Evolutionary conservation across 2,329 filamentous ascomycete genomes (phyloP), one percentile per base, ranked within the genome.

Genomic region (Monilinia vaccinii-corymbosi): DNA sequence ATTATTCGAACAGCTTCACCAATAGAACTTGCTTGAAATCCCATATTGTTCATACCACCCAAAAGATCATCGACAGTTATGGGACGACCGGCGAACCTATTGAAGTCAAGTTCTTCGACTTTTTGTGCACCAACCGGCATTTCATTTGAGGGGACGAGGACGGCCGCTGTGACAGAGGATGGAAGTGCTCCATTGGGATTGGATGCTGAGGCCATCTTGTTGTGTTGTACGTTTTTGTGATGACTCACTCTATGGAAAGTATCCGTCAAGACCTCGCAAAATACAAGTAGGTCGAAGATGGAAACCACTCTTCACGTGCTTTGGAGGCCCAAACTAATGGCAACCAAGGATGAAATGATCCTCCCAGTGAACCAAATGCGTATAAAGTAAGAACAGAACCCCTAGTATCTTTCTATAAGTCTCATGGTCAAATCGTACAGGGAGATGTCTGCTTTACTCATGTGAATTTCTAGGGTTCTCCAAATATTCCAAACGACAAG

Each of bases 81-180:
- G 63, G 87, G 83, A 60, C 82, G 81, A 42, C 84, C 81, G 61
- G 84, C 85, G 74, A 91, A 83, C 56, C 87, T 80, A 76, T 97
- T 88, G 76, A 97, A 99, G 72, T 99, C 93, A 63, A 97, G 82
- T 69, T 96, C 94, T 71, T 88, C 83, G 40, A 99, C 93, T 71
- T 89, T 83, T 66, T 86, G 84, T n/a, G 89, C 83, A 50, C 81
- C 87, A 58, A 85, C 81, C 18, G 93, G 89, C 72, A 96, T 85
- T 58, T 89, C 88, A 60, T 88, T 86, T 1, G 93, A 97, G 53
- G 87, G 81, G 67, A 93, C 88, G 56, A 97, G 80, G 50, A 97
- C 93, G 34, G 93, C 93, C 72, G 88, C 84, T 51, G 86, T 89
- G 60, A 85, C 87, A 63, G 79, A 79, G 13, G 79, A 71, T 7